Conservation (phyloP, 371 early-diverging fungal genomes). For the Nematocida sp. region DNA sequence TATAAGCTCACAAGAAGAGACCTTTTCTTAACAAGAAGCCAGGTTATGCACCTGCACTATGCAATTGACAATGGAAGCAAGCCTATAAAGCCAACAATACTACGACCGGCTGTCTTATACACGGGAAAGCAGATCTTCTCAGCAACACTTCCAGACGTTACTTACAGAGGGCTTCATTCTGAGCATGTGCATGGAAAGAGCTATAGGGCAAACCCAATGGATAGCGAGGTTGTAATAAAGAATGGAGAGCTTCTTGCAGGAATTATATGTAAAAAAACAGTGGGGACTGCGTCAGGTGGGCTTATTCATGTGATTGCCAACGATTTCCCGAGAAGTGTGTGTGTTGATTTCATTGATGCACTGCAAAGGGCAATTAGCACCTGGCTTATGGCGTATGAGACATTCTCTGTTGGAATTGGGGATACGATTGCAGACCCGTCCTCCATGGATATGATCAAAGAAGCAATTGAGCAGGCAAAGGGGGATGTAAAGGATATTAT, state of each 20-base stretch:
- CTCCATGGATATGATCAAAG: slow-evolving; percentile 81
- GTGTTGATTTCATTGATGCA: slow-evolving; percentile 85
- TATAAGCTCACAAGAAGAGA: slow-evolving; percentile 91
- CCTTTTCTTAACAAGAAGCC: slow-evolving; percentile 80
- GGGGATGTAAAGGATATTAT: slow-evolving; percentile 81
- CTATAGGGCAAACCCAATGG: slow-evolving; percentile 67
- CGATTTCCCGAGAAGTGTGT: slow-evolving; percentile 84
- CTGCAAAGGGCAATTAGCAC: slow-evolving; percentile 89
- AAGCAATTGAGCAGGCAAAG: slow-evolving; percentile 80
- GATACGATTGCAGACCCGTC: slow-evolving; percentile 87
- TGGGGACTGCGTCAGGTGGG: slow-evolving; percentile 85
- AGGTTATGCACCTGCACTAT: slow-evolving; percentile 79
- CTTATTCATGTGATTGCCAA: slow-evolving; percentile 90
- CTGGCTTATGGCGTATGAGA: slow-evolving; percentile 80
- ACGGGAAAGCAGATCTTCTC: slow-evolving; percentile 94
- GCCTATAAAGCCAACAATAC: slow-evolving; percentile 75
- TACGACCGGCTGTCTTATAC: slow-evolving; percentile 91
- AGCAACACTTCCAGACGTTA: slow-evolving; percentile 79
- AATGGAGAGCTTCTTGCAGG: slow-evolving; percentile 88
- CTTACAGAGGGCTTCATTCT: slow-evolving; percentile 74
- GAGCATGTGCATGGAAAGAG: slow-evolving; percentile 79
- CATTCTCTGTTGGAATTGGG: slow-evolving; percentile 96
- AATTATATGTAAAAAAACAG: slow-evolving; percentile 91
- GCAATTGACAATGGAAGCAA: slow-evolving; percentile 51
- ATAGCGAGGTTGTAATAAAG: slow-evolving; percentile 77